phyloP scores from a whole-genome alignment of 768 basidiomycete species.

The Boletus barrowsii region DNA sequence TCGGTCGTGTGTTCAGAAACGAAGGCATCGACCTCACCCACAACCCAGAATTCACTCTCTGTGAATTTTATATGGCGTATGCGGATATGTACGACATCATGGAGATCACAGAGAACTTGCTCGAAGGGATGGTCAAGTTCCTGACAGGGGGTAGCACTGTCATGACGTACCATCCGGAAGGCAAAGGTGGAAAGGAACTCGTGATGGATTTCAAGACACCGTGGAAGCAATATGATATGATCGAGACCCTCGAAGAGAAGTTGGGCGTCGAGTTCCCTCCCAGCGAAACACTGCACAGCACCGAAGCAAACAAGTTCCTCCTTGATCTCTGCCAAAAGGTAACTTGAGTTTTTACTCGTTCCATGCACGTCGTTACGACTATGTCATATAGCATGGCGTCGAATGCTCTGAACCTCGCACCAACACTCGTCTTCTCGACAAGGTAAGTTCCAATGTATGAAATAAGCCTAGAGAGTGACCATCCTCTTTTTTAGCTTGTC shows the following conservation, averaged over 20 bases:
- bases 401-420: conserved; percentile 96
- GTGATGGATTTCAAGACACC: conserved; percentile 87
- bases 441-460: conserved; percentile 43
- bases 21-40: conserved; percentile 99
- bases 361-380: not conserved
- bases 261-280: conserved; percentile 88
- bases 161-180: conserved; percentile 88
- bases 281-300: conserved; percentile 84
- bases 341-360: not conserved
- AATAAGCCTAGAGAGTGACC: not conserved
- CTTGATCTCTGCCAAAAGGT: conserved; percentile 84
- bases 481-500: conserved; percentile 60
- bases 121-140: conserved; percentile 88
- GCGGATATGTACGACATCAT: conserved; percentile 99
- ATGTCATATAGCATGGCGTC: conserved; percentile 71
- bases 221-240: conserved; percentile 99
- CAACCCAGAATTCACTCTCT: conserved; percentile 99
- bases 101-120: conserved; percentile 90
- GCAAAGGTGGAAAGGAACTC: conserved; percentile 75
- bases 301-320: conserved; percentile 86
- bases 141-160: conserved; percentile 79
- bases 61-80: conserved; percentile 99
- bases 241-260: conserved; percentile 93
- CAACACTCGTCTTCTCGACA: conserved; percentile 92
- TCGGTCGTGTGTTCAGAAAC: conserved; percentile 96